phyloP scores from a whole-genome alignment of 164 flowering plant genomes.

The Liriodendron chinense region DNA sequence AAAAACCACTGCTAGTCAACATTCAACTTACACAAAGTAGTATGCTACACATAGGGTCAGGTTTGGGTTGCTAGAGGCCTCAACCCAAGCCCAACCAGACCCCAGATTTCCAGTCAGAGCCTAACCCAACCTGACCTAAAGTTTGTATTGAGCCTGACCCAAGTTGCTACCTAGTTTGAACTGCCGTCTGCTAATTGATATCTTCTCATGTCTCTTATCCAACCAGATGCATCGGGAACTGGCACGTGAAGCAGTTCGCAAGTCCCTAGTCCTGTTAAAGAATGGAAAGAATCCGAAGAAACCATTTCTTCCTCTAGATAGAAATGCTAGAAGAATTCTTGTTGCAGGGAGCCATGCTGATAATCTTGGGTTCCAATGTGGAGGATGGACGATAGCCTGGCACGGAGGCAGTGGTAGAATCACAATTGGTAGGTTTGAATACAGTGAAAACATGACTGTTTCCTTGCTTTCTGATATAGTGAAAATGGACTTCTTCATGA shows the following conservation, averaged over 20 bases:
- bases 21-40: neutral
- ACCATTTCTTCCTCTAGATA: constrained; percentile 71
- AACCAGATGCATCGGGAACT: constrained; percentile 74
- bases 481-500: neutral
- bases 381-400: constrained; percentile 89
- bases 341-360: constrained; percentile 84
- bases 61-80: neutral
- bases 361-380: constrained; percentile 89
- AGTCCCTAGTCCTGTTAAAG: constrained; percentile 78
- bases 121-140: too few relatives aligned
- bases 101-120: too few relatives aligned
- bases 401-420: constrained; percentile 67
- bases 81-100: neutral
- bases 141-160: too few relatives aligned
- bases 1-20: neutral
- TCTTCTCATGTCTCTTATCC: neutral
- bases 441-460: neutral
- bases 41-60: neutral
- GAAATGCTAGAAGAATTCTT: constrained; percentile 60
- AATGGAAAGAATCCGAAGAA: constrained; percentile 67
- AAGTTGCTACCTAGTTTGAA: neutral
- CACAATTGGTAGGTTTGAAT: constrained; percentile 55
- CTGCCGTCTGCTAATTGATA: neutral
- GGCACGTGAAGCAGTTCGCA: constrained; percentile 86
- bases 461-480: neutral